Percentiles rank a stretch among this genome's conserved stretches.
Evolutionary conservation across 345 rosid genomes (phyloP).

Genomic region (Heritiera littoralis): DNA sequence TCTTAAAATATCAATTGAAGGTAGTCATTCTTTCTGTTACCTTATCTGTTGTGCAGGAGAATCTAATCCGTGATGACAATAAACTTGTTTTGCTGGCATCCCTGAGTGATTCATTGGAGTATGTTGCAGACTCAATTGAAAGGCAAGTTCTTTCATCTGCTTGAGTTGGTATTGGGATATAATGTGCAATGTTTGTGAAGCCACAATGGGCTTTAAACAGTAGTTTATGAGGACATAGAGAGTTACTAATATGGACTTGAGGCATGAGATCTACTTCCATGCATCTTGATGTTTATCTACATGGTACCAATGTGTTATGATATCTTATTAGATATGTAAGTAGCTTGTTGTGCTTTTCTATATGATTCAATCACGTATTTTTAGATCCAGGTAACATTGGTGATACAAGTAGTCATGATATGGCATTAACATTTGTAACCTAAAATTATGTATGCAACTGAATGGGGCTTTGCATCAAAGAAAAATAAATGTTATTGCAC

Average conservation of each 20-base stretch:
- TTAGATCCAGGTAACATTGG: background rate
- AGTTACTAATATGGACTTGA: background rate
- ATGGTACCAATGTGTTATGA: background rate
- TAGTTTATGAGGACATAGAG: slow-evolving; percentile 8
- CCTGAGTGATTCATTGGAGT: slow-evolving; percentile 94
- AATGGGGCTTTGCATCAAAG: background rate
- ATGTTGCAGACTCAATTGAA: slow-evolving; percentile 95
- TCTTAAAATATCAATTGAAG: slow-evolving; percentile 1
- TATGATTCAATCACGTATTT: background rate
- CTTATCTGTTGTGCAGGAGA: slow-evolving; percentile 59
- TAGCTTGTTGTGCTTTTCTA: background rate
- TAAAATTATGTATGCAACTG: background rate
- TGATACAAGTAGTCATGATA: background rate
- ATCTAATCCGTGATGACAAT: slow-evolving; percentile 80
- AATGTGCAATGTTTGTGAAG: slow-evolving; percentile 13
- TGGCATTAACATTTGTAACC: background rate
- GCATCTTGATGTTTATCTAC: slow-evolving; percentile 4
- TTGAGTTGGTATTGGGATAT: slow-evolving; percentile 9
- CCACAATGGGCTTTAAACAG: slow-evolving; percentile 12
- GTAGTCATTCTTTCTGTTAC: background rate
- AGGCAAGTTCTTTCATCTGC: slow-evolving; percentile 52
- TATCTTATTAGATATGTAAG: background rate
- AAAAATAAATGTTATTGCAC: background rate
- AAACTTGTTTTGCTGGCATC: slow-evolving; percentile 53
- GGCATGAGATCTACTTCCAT: background rate